Evolutionary conservation across 768 basidiomycete species (phyloP), one percentile per base, ranked within the genome.

Genomic region (Leucosporidium yakuticum): DNA sequence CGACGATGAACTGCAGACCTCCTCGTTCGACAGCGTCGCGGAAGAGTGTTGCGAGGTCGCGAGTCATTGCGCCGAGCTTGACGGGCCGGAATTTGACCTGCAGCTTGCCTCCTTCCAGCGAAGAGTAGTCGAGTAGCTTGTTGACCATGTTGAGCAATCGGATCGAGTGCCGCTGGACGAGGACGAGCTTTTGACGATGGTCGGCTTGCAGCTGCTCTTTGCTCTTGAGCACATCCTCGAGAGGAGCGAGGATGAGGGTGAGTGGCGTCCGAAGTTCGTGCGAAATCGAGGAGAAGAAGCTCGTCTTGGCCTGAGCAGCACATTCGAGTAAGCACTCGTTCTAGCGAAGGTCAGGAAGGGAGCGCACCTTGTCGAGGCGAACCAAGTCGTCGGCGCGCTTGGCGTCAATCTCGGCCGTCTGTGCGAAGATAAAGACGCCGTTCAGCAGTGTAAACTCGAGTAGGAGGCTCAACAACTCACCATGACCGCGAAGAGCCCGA

Each of bases 181-280:
- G 50, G 4, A n/a, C 14, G n/a, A 74, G 67, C 50, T 58, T 59
- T 3, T 69, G 65, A 2, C 60, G 58, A 31, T 60, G 31, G 2
- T 23, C 25, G 8, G 25, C 12, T 23, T 58, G 48, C 48, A 71
- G 56, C 14, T 60, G 36, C n/a, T 57, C 47, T 29, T 64, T n/a
- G 47, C 21, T 23, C 21, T n/a, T 5, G 34, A 74, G 63, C 8
- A 71, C 21, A 39, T 74, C 69, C 12, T 56, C 67, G 55, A 74
- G 63, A 29, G 73, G 73, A 7, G 61, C 67, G 23, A 71, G 54
- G 55, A 74, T 69, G 29, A 74, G 60, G 5, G 67, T 65, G 20
- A 69, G 50, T 4, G 73, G 73, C 14, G 69, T 68, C 4, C 73
- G 50, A 4, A 70, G 62, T 54, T 73, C 72, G 58, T 68, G 68